These are phyloP conservation scores for Myxozyma udenii DNA, from an alignment of 805 yeast species.

Conservation along the genomic window DNA sequence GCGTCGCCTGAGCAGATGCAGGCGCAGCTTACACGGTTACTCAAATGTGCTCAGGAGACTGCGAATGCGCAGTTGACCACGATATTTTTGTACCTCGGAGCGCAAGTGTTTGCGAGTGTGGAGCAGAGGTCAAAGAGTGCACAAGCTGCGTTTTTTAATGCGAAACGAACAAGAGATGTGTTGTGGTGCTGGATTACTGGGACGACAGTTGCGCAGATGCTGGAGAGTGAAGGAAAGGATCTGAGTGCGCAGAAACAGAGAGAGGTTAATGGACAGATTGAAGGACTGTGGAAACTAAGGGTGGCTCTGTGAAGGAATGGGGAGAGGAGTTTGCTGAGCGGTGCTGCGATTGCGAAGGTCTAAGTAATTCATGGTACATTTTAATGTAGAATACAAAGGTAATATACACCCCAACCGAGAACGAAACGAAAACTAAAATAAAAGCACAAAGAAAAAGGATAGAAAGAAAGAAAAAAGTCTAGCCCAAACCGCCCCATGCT, in stretches of 20 bases:
- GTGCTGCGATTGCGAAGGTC: too few species aligned
- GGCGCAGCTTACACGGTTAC: constrained; percentile 11
- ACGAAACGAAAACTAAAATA: neutral
- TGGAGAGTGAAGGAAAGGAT: constrained; percentile 13
- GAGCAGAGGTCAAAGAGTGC: constrained; percentile 11
- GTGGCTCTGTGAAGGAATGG: neutral
- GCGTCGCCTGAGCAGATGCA: constrained; percentile 4
- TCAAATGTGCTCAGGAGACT: constrained; percentile 7
- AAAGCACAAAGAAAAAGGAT: neutral
- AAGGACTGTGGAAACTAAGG: constrained; percentile 1
- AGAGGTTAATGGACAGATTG: constrained; percentile 6
- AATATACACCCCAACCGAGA: neutral
- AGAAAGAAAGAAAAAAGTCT: neutral
- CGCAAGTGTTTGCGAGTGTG: constrained; percentile 1
- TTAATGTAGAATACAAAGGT: neutral
- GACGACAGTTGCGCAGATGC: neutral
- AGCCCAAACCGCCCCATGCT: constrained; percentile 40
- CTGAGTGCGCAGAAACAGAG: constrained; percentile 17
- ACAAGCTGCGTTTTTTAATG: constrained; percentile 17
- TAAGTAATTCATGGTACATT: too few species aligned
- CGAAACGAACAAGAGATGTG: constrained; percentile 16
- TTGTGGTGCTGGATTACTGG: constrained; percentile 29
- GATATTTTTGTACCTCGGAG: constrained; percentile 19
- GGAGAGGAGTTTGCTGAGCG: neutral
- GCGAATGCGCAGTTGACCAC: constrained; percentile 24